Evolutionary conservation across 306 rosid genomes (phyloP), one percentile per base, ranked within the genome.

Genomic region (Gastrolobium villosum): DNA sequence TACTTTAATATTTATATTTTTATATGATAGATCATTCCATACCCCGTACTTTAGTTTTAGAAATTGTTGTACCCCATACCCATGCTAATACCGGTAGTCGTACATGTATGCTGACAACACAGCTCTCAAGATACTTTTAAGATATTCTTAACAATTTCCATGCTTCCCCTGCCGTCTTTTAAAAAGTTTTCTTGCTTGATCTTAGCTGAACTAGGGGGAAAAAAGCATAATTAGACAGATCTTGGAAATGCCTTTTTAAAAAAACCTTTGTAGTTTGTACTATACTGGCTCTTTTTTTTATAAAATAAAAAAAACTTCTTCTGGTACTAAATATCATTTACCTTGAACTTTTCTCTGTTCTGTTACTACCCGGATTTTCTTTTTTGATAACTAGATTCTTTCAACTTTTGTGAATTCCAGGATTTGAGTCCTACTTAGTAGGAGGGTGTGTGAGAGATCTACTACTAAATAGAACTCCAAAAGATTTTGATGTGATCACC

Each of bases 401-500:
- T 60, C 26, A n/a, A 67, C 41, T 50, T 11, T 48, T 78, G 56
- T 77, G 41, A 44, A 32, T 37, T 84, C 67, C 92, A 93, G 98
- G 99, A 55, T 93, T 80, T 86, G 91, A 95, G 62, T 84, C 97
- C 77, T 95, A 91, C 83, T 86, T 95, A 66, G 99, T 95, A 37
- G 99, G 99, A 77, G 99, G 97, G 75, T 95, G 99, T 72, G 99
- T 95, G 72, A 89, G 99, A 80, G 99, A 95, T 81, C 82, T 95
- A 61, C 53, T 95, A 56, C 90, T 95, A 32, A 85, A 86, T 28
- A 91, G 88, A 76, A 78, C 74, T 20, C 99, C 98, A 2, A 95
- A 95, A 85, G 99, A 93, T 84, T 95, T 89, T 72, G 99, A 95
- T 77, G 92, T 91, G 84, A 87, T 95, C 78, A 95, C 97, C 75